phyloP scores from a whole-genome alignment of 345 rosid species.

The Euclidium syriacum region DNA sequence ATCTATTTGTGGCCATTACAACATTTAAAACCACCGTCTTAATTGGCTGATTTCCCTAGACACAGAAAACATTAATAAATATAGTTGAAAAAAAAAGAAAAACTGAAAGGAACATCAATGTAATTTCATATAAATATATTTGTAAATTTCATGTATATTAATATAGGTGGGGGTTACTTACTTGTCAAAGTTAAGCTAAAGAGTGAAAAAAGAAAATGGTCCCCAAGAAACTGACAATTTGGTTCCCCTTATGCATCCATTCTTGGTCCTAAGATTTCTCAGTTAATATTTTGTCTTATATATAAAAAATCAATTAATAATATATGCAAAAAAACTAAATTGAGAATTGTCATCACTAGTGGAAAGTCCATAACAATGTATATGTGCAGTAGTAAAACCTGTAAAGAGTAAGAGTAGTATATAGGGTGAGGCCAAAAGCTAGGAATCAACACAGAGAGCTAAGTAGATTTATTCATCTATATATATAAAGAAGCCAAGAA shows the following conservation, averaged over 20 bases:
- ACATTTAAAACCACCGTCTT: constrained; percentile 28
- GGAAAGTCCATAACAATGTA: constrained; percentile 29
- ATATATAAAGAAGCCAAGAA: constrained; percentile 24
- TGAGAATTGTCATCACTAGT: constrained; percentile 23
- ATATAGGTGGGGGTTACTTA: constrained; percentile 18
- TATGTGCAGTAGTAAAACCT: constrained; percentile 21
- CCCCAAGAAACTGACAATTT: constrained; percentile 32
- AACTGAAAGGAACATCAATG: not conserved
- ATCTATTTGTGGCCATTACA: constrained; percentile 29
- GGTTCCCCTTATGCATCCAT: constrained; percentile 32
- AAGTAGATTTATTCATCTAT: constrained; percentile 19
- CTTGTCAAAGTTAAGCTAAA: constrained; percentile 27
- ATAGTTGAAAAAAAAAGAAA: constrained; percentile 23
- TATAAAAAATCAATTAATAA: not conserved
- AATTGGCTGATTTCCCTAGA: constrained; percentile 10
- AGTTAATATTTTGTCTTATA: constrained; percentile 25
- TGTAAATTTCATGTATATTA: not conserved
- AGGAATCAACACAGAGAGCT: constrained; percentile 32
- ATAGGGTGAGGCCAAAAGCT: constrained; percentile 37
- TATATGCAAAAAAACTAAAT: constrained; percentile 10
- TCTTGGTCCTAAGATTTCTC: constrained; percentile 29
- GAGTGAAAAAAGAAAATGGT: constrained; percentile 19
- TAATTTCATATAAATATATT: not conserved
- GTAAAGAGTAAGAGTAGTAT: constrained; percentile 16
- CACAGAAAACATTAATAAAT: constrained; percentile 10